These are phyloP conservation scores for Cladosporium sp. DNA, from an alignment of 2,329 filamentous ascomycete species.

Conservation along the genomic window DNA sequence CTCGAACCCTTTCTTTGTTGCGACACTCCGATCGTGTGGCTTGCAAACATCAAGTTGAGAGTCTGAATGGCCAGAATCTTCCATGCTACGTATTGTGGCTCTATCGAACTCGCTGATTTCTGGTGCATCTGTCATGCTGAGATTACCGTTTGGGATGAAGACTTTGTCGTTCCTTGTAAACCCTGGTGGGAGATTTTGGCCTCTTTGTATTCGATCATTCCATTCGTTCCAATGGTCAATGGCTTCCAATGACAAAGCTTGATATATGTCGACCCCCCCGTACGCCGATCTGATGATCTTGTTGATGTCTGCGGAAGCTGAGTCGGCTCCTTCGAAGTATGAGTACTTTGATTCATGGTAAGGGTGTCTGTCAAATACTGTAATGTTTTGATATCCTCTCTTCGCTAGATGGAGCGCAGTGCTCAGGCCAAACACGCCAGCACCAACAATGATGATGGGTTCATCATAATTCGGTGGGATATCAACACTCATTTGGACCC, in stretches of 20 bases:
- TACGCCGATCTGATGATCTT: slow-evolving; percentile 22
- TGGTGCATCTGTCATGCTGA: slow-evolving; percentile 7
- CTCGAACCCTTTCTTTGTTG: neutral
- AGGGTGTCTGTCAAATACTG: slow-evolving; percentile 9
- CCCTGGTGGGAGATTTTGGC: no score
- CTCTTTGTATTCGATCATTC: slow-evolving; percentile 12
- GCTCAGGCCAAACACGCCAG: slow-evolving; percentile 39
- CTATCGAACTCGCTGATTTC: slow-evolving; percentile 8
- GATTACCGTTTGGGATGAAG: neutral
- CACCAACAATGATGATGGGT: slow-evolving; percentile 31
- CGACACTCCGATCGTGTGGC: neutral
- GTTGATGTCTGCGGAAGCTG: slow-evolving; percentile 20
- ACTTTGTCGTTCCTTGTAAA: neutral
- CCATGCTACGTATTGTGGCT: slow-evolving; percentile 12
- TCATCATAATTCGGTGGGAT: neutral
- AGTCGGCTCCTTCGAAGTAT: slow-evolving; percentile 16
- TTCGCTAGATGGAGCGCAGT: slow-evolving; percentile 27
- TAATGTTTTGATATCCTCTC: slow-evolving; percentile 17
- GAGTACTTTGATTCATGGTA: slow-evolving; percentile 11
- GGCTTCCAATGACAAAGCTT: slow-evolving; percentile 17
- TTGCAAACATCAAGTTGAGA: slow-evolving; percentile 9
- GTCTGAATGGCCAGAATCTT: slow-evolving; percentile 6
- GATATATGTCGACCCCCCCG: slow-evolving; percentile 18
- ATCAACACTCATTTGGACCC: no score
- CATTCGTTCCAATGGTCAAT: slow-evolving; percentile 30